Evolutionary conservation across 768 basidiomycete genomes (phyloP).

Genomic region (Ephemerocybe angulata): DNA sequence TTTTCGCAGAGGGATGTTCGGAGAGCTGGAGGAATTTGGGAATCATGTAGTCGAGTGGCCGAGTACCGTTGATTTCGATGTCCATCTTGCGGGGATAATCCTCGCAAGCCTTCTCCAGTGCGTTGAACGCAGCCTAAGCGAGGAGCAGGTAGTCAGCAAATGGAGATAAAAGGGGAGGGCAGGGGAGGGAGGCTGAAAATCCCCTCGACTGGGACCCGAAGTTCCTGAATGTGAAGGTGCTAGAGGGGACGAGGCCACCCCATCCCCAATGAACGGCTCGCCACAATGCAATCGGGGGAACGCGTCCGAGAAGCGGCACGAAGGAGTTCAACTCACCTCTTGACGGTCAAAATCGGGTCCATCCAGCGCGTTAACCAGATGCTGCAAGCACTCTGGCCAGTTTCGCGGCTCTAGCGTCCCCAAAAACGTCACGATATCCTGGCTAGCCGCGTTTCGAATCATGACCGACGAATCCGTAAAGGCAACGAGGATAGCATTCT

Average conservation of each 20-base stretch:
- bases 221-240: not conserved
- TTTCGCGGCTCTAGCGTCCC: conserved; percentile 84
- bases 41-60: conserved; percentile 94
- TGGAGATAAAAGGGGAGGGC: not conserved
- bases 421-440: conserved; percentile 88
- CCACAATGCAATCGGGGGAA: not conserved
- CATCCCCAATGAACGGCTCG: not conserved
- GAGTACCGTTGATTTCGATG: conserved; percentile 87
- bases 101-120: conserved; percentile 93
- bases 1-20: conserved; percentile 81
- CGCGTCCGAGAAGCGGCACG: conserved; percentile 6
- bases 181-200: too few species aligned
- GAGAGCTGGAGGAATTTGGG: conserved; percentile 90
- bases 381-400: conserved; percentile 93
- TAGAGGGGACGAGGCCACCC: conserved; percentile 5
- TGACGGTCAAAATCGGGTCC: conserved; percentile 70
- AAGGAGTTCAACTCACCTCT: conserved; percentile 59
- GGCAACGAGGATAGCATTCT: conserved; percentile 71
- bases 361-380: conserved; percentile 79
- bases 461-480: conserved; percentile 80
- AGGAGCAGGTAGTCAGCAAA: conserved; percentile 10
- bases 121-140: conserved; percentile 81
- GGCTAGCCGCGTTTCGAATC: conserved; percentile 91
- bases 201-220: too few species aligned
- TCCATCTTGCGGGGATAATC: conserved; percentile 96